These are phyloP conservation scores for Colletotrichum zoysiae DNA, from an alignment of 2,329 filamentous ascomycete species.

Conservation along the genomic window DNA sequence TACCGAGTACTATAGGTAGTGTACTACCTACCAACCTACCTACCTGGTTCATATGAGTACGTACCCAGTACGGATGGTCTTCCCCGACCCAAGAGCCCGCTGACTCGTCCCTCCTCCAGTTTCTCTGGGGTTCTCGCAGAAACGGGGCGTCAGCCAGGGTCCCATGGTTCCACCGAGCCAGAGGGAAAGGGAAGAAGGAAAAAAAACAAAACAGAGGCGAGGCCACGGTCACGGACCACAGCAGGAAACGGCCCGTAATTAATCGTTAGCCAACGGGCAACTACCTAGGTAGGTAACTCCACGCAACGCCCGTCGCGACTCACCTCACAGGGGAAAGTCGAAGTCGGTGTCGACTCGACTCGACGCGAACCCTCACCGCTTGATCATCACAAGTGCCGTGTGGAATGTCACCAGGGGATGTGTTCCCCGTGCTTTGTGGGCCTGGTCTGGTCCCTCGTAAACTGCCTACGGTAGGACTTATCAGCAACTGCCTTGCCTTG, in stretches of 20 bases:
- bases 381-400: slow-evolving; percentile 33
- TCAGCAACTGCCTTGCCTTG: not conserved
- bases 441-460: slow-evolving; percentile 15
- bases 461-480: slow-evolving; percentile 2
- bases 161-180: not conserved
- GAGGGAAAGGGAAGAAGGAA: no score
- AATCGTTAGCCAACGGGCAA: slow-evolving; percentile 36
- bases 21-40: no score
- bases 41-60: no score
- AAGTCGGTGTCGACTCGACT: not conserved
- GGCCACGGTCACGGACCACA: slow-evolving; percentile 25
- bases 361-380: slow-evolving; percentile 38
- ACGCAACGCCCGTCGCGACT: slow-evolving; percentile 15
- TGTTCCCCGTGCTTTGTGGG: slow-evolving; percentile 13
- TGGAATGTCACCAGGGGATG: slow-evolving; percentile 33
- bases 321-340: not conserved
- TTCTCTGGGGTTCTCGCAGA: slow-evolving; percentile 27
- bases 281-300: slow-evolving; percentile 28
- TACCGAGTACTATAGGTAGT: no score
- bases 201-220: not conserved
- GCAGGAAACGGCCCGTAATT: slow-evolving; percentile 39
- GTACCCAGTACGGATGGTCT: no score
- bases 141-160: slow-evolving; percentile 25
- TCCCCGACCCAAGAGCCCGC: slow-evolving; percentile 5
- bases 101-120: slow-evolving; percentile 33